A percentile compares a stretch with the other conserved stretches of the same genome.
Evolutionary conservation across 2,329 filamentous ascomycete genomes (phyloP).

Genomic region (Dothiorella sarmentorum): DNA sequence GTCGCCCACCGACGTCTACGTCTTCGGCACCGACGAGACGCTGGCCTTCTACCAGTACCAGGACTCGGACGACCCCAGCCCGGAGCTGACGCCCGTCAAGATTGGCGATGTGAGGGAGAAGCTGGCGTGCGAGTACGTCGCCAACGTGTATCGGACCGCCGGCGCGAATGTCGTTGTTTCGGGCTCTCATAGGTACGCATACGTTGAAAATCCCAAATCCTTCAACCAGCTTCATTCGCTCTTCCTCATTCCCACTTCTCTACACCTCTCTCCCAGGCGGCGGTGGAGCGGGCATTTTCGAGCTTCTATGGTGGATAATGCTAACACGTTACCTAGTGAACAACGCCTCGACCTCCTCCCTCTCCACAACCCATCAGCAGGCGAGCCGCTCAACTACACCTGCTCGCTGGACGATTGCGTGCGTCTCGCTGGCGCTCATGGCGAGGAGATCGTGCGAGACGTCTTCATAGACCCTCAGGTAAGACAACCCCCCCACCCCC

Average conservation of each 20-base stretch:
- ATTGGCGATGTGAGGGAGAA: slow-evolving; percentile 67
- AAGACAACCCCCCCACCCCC: slow-evolving; percentile 22
- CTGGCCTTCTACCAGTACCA: slow-evolving; percentile 69
- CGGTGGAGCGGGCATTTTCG: no score
- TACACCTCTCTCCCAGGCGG: no score
- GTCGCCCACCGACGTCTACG: slow-evolving; percentile 59
- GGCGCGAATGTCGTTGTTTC: slow-evolving; percentile 61
- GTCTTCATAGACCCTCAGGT: slow-evolving; percentile 40
- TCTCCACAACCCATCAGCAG: slow-evolving; percentile 22
- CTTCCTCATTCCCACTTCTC: no score
- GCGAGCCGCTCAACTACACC: slow-evolving; percentile 29
- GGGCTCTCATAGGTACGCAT: slow-evolving; percentile 63
- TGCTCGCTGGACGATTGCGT: slow-evolving; percentile 28
- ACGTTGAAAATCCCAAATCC: no score
- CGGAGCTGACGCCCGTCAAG: slow-evolving; percentile 40
- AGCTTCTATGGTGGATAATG: neutral
- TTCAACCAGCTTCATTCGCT: no score
- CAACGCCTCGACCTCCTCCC: slow-evolving; percentile 32
- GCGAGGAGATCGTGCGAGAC: slow-evolving; percentile 48
- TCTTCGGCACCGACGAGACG: slow-evolving; percentile 74
- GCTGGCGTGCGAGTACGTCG: slow-evolving; percentile 71
- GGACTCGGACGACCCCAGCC: slow-evolving; percentile 49
- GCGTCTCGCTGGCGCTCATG: slow-evolving; percentile 42
- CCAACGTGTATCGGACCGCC: slow-evolving; percentile 61
- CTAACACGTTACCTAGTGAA: slow-evolving; percentile 22